Base-by-base conservation (phyloP, 2,329 filamentous ascomycete genomes). In the Cladophialophora immunda region DNA sequence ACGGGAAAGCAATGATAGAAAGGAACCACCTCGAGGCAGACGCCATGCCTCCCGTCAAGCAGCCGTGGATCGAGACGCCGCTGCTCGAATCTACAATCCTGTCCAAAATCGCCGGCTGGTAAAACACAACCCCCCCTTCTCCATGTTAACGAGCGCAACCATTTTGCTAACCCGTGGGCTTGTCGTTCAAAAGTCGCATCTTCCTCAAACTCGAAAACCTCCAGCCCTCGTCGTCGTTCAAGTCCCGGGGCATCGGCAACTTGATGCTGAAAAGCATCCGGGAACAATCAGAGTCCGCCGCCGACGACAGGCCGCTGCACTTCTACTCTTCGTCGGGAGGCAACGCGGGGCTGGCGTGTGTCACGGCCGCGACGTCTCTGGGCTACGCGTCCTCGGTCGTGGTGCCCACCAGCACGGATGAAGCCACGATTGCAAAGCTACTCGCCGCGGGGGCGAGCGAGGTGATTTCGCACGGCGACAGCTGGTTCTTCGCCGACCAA, bases 201-300 rank as follows among this genome's bases (percentile, higher is more conserved):
- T 92, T 91, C 78, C 88, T 96, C 74, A 96, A 96, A 78, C 87
- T 95, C 69, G 92, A 96, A 74, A 92, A 91, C 76, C 86, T 93
- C 62, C 93, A 97, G 75, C 93, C 92, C 4, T 91, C 90, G 25
- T 91, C 91, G 70, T 94, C 91, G 45, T 97, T 96, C 87, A 95
- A 96, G 78, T 94, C 91, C 27, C 67, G 69, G 15, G 69, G 70
- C 27, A 77, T 80, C 60, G 78, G 78, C 41, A 79, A 80, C 58
- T 66, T 78, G 8, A 76, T 80, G 64, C 74, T 76, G 45, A 68
- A 94, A 68, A 91, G 92, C 58, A 87, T 91, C 77, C 85, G 91
- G 76, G 89, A 93, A 76, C 83, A 89, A 60, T 81, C 83, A 2
- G 77, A 81, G 71, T 73, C 79, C 79, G 69, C 77, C 81, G 72